phyloP scores from a whole-genome alignment of 2,329 filamentous ascomycete genomes.

The Tolypocladium cylindrosporum region DNA sequence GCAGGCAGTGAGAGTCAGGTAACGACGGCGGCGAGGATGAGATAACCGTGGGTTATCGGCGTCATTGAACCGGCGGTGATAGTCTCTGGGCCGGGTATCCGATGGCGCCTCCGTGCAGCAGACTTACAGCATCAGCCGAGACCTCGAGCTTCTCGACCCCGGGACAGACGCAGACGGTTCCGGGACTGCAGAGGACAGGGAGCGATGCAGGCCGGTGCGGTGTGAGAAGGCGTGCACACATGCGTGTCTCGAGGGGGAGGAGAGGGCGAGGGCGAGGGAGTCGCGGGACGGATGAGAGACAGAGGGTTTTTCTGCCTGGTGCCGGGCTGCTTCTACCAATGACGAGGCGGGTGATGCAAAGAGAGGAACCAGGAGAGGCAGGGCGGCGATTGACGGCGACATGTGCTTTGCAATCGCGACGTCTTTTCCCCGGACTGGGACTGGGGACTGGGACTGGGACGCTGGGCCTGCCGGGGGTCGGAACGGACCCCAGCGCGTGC shows the following conservation, averaged over 20 bases:
- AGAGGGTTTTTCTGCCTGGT: background rate
- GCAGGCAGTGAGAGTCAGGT: constrained; percentile 25
- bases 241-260: constrained; percentile 7
- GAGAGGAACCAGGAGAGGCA: constrained; percentile 1
- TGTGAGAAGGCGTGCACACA: background rate
- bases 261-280: constrained; percentile 5
- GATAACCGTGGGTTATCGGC: constrained; percentile 49
- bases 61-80: constrained; percentile 33
- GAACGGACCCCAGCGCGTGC: background rate
- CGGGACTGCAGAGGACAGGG: background rate
- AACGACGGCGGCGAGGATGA: constrained; percentile 42
- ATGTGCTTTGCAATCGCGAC: constrained; percentile 2
- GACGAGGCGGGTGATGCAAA: constrained; percentile 1
- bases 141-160: background rate
- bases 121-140: background rate
- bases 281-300: background rate
- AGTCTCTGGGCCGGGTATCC: background rate
- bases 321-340: constrained; percentile 3
- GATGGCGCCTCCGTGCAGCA: background rate
- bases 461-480: background rate
- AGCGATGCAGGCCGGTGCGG: background rate
- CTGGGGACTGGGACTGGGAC: background rate
- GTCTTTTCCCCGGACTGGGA: constrained; percentile 3
- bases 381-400: constrained; percentile 1
- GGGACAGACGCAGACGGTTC: background rate